Evolutionary conservation across 2,329 filamentous ascomycete species (phyloP), one percentile per base, ranked within the genome.

Genomic region (Plectosphaerella plurivora): DNA sequence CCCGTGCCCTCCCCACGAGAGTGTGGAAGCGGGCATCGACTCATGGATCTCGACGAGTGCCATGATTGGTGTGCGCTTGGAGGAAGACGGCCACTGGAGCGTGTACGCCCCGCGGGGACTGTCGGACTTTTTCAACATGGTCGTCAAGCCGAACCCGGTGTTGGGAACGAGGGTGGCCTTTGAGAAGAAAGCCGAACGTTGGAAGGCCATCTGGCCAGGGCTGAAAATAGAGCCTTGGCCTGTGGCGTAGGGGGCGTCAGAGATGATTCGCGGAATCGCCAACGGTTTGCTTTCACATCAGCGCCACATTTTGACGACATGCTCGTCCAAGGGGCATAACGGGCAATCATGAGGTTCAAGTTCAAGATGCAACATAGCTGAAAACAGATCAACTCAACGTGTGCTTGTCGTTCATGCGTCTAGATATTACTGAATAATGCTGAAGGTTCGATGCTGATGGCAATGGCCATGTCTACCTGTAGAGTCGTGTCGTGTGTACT

Each of bases 21-120:
- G 63, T 0, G 60, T 61, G 0, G 68, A 71, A 33, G 62, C 58
- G 1, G 66, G 65, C 0, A 71, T 71, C 46, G 59, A 61, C 18
- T 55, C 63, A 1, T 71, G 68, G 68, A 63, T 68, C 14, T 63
- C 67, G 2, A 70, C 66, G 7, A 67, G 63, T 3, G 68, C 68
- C 2, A 60, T 70, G 52, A 58, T 71, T 12, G 68, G 63, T 0
- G 56, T 70, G 1, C 50, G 66, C 3, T 28, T 66, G 5, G 49
- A 55, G 8, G 56, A 54, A 0, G 59, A 60, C 3, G 63, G 56
- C 0, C 47, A 59, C 10, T 70, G 68, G 69, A 61, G 55, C 24
- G 60, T 71, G 0, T 71, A 66, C 50, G 68, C 68, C 4, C 68
- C 68, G 2, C 58, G 63, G 42, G 69, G 68, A 0, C 51, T 71